These are phyloP conservation scores for Cutaneotrichosporon sp. DNA, from an alignment of 1,284 basidiomycete genomes.

Conservation along the genomic window DNA sequence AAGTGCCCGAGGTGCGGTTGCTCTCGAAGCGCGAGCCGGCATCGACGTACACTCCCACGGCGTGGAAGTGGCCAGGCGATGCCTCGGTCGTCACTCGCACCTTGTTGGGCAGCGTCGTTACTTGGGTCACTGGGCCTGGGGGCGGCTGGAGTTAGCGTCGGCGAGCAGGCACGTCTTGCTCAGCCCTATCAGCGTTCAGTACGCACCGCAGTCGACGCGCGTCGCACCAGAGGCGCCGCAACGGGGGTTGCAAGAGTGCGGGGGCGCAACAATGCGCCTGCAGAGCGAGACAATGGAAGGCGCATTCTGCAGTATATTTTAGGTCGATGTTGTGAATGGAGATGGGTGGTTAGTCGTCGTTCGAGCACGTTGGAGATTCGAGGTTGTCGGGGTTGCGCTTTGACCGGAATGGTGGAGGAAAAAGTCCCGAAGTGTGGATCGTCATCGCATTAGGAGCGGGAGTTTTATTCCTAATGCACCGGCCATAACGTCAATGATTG, in stretches of 20 bases:
- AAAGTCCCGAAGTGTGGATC: no score
- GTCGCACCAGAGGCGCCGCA: not conserved
- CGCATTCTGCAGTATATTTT: not conserved
- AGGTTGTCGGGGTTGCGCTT: no score
- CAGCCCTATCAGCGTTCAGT: no score
- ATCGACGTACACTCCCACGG: conserved; percentile 88
- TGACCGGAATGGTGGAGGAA: no score
- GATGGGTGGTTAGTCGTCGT: no score
- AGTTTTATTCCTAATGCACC: no score
- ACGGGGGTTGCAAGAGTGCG: no score
- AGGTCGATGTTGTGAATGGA: not conserved
- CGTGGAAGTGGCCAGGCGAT: conserved; percentile 90
- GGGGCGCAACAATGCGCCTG: conserved; percentile 5
- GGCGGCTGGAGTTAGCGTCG: conserved; percentile 1
- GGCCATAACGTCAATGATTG: no score
- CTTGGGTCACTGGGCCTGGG: conserved; percentile 9
- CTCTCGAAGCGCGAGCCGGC: conserved; percentile 91
- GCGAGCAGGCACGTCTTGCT: no score
- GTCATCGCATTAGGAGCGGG: no score
- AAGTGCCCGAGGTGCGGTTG: conserved; percentile 67
- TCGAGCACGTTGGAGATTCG: no score
- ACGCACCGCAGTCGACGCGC: conserved; percentile 10
- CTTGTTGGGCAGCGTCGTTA: conserved; percentile 87
- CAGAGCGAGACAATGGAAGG: conserved; percentile 10
- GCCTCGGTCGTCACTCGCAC: conserved; percentile 87